Percentiles rank a stretch among this genome's conserved stretches.
Conservation (phyloP, 2,329 filamentous ascomycete species). For the Arthroderma uncinatum region DNA sequence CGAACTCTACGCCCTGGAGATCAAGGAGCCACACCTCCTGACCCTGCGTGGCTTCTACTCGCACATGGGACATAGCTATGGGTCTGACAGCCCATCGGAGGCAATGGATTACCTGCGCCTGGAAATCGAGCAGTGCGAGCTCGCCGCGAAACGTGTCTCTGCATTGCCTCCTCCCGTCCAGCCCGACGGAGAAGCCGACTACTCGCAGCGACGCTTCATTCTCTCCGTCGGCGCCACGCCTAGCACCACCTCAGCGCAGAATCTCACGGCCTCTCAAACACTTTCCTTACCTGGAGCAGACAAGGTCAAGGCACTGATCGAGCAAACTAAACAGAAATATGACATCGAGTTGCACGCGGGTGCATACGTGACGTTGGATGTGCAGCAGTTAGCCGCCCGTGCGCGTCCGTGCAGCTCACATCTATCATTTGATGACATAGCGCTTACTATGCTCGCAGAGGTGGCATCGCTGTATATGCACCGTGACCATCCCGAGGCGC, state of each 20-base stretch:
- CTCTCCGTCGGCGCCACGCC: conserved; percentile 66
- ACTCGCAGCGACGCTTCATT: conserved; percentile 28
- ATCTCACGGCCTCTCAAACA: conserved; percentile 35
- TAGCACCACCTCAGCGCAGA: conserved; percentile 55
- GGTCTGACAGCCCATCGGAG: conserved; percentile 41
- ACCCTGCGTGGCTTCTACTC: conserved; percentile 55
- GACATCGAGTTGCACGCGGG: conserved; percentile 60
- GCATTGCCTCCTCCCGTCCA: conserved; percentile 1
- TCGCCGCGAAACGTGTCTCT: conserved; percentile 18
- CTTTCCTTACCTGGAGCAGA: conserved; percentile 6
- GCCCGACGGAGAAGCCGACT: conserved; percentile 1
- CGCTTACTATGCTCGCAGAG: conserved; percentile 58
- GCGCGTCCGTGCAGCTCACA: conserved; percentile 36
- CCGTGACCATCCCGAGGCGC: conserved; percentile 44
- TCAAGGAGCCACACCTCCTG: conserved; percentile 18
- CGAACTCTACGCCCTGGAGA: conserved; percentile 16
- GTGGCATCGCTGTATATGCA: conserved; percentile 55
- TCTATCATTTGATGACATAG: conserved; percentile 41
- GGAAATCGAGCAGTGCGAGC: conserved; percentile 44
- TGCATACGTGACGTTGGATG: conserved; percentile 62
- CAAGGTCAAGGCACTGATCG: conserved; percentile 12
- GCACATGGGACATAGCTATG: conserved; percentile 64
- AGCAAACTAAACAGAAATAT: conserved; percentile 17
- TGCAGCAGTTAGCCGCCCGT: conserved; percentile 66
- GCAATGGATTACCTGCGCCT: conserved; percentile 48